Evolutionary conservation across 2,329 filamentous ascomycete genomes (phyloP), one percentile per base, ranked within the genome.

Genomic region (Penicillium sp.): DNA sequence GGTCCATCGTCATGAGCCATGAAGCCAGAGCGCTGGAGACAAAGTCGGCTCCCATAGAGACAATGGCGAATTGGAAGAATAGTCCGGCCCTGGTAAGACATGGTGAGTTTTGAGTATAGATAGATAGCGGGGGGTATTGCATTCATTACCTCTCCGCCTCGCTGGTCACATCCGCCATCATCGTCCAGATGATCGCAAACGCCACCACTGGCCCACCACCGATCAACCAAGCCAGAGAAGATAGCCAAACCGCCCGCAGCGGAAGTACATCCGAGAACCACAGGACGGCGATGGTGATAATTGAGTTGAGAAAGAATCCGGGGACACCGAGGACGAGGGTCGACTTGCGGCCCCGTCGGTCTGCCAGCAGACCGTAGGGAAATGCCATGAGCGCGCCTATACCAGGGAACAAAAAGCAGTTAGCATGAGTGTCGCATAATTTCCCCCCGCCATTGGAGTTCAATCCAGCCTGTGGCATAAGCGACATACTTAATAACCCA

Each of bases 121-220:
- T 30, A 30, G 1, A n/a, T n/a, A 2, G 15, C 9, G 3, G n/a
- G 13, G 13, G 13, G 15, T 65, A 45, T 51, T 13, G 12, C 44
- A 17, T 13, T 15, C 22, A 55, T 33, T 68, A 75, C 78, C 82
- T 76, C 69, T 81, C 77, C 22, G 80, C 77, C 4, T 81, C 76
- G 0, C 78, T 81, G 7, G 78, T 80, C n/a, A 84, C 78, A 66
- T 85, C 83, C 0, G 82, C 76, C 65, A 84, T 76, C 80, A 84
- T 83, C 8, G 82, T 84, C 69, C 81, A 77, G 59, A 80, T 76
- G 37, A 84, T 77, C 2, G 82, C 80, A 63, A 79, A 75, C 2
- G 80, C 75, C 4, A 84, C 81, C 13, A 82, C 78, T 7, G 79
- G 75, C 0, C 82, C 82, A 40, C 82, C 83, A 2, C 81, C 81